A percentile compares a stretch with the other conserved stretches of the same genome.
Conservation (phyloP, 2,329 filamentous ascomycete species). For the Beauveria sp. region DNA sequence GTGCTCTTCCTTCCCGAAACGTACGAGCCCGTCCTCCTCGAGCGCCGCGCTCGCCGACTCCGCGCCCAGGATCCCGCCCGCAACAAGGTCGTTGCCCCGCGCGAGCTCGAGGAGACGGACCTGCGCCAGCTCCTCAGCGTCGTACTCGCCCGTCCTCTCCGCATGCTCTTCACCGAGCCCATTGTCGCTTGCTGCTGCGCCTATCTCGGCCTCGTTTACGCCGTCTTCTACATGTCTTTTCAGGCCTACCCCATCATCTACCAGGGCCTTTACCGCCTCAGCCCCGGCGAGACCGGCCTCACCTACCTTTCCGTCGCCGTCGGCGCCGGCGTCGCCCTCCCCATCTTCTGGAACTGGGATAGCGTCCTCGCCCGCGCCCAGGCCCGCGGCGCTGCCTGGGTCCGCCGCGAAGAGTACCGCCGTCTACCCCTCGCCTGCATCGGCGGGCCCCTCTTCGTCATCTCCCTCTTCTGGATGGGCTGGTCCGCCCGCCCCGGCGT, state of each 20-base stretch:
- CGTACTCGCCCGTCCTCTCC: constrained; percentile 62
- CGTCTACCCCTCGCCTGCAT: constrained; percentile 65
- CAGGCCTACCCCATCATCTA: constrained; percentile 69
- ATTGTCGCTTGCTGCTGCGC: constrained; percentile 63
- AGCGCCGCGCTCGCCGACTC: constrained; percentile 46
- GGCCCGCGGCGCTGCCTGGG: constrained; percentile 45
- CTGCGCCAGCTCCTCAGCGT: constrained; percentile 54
- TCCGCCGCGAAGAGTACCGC: constrained; percentile 55
- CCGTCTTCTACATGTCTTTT: constrained; percentile 64
- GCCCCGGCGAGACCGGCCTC: constrained; percentile 56
- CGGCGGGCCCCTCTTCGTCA: constrained; percentile 55
- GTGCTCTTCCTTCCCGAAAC: constrained; percentile 60
- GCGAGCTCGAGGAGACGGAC: constrained; percentile 55
- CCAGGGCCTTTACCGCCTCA: constrained; percentile 52
- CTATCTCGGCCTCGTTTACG: constrained; percentile 66
- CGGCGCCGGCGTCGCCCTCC: constrained; percentile 51
- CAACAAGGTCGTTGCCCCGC: constrained; percentile 46
- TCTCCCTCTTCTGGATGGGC: constrained; percentile 54
- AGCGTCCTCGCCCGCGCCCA: constrained; percentile 45
- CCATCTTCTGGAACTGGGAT: constrained; percentile 61
- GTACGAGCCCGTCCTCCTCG: constrained; percentile 50
- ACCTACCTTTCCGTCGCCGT: constrained; percentile 61
- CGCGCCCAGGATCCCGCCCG: constrained; percentile 45
- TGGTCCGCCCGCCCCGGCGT: constrained; percentile 44
- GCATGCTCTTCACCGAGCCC: constrained; percentile 65